A percentile compares a stretch with the other conserved stretches of the same genome.
phyloP scores from a whole-genome alignment of 2,329 filamentous ascomycete genomes.

The Aspergillus eucalypticola region DNA sequence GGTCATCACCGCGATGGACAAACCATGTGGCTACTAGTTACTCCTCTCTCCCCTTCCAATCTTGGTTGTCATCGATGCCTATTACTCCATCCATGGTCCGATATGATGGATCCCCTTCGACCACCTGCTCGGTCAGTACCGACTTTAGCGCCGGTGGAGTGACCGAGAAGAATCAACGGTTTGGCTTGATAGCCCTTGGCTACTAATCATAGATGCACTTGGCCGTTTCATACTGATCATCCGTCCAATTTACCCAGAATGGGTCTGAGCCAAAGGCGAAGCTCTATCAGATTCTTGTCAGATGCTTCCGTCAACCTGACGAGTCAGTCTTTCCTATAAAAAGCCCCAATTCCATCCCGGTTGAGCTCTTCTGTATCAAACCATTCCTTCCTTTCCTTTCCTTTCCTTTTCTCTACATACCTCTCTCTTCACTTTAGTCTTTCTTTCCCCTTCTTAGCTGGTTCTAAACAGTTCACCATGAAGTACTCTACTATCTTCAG shows the following conservation, averaged over 20 bases:
- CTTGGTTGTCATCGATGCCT: background rate
- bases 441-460: constrained; percentile 12
- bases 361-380: background rate
- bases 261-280: background rate
- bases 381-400: constrained; percentile 10
- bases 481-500: constrained; percentile 19
- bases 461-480: constrained; percentile 18
- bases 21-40: constrained; percentile 9
- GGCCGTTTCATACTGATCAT: constrained; percentile 4
- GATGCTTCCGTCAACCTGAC: background rate
- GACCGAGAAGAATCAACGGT: constrained; percentile 1
- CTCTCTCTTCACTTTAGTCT: constrained; percentile 1
- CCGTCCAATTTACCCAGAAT: constrained; percentile 4
- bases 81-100: background rate
- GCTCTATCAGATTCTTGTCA: background rate
- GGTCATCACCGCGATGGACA: background rate
- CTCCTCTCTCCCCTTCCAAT: background rate
- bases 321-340: background rate
- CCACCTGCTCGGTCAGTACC: constrained; percentile 2
- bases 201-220: constrained; percentile 5
- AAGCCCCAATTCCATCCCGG: background rate
- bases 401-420: constrained; percentile 1
- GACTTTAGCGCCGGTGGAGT: background rate
- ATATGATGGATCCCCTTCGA: background rate
- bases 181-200: background rate